phyloP scores from a whole-genome alignment of 1,284 basidiomycete genomes.

The Naganishia albida region DNA sequence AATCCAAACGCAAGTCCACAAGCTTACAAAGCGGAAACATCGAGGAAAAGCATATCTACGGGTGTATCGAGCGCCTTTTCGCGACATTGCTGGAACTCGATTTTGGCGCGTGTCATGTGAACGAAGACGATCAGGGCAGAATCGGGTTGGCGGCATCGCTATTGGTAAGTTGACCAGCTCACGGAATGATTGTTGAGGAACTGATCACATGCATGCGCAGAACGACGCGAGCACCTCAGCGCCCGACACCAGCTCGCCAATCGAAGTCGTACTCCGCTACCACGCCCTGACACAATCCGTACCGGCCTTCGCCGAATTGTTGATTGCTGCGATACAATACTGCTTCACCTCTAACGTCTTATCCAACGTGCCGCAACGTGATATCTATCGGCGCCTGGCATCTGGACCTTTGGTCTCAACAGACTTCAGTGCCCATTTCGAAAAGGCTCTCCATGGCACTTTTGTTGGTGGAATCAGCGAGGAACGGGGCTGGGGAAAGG shows the following conservation, averaged over 20 bases:
- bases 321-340: constrained; percentile 6
- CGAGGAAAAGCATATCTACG: neutral
- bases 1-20: neutral
- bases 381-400: constrained; percentile 25
- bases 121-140: constrained; percentile 2
- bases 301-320: constrained; percentile 36
- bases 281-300: constrained; percentile 44
- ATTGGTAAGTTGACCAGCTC: constrained; percentile 7
- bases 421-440: constrained; percentile 8
- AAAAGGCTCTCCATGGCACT: constrained; percentile 7
- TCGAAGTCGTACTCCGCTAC: constrained; percentile 40
- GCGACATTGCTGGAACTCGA: constrained; percentile 21
- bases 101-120: constrained; percentile 21
- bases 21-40: neutral
- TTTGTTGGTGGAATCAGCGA: constrained; percentile 28
- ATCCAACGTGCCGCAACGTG: constrained; percentile 35
- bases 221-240: neutral
- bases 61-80: constrained; percentile 9
- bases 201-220: neutral
- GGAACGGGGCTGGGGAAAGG: constrained; percentile 29
- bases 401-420: constrained; percentile 23
- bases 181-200: neutral
- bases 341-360: constrained; percentile 16
- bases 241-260: constrained; percentile 18
- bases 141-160: constrained; percentile 17